Base-by-base conservation (phyloP, 176 grass and related monocot species). In the Alloteropsis semialata region DNA sequence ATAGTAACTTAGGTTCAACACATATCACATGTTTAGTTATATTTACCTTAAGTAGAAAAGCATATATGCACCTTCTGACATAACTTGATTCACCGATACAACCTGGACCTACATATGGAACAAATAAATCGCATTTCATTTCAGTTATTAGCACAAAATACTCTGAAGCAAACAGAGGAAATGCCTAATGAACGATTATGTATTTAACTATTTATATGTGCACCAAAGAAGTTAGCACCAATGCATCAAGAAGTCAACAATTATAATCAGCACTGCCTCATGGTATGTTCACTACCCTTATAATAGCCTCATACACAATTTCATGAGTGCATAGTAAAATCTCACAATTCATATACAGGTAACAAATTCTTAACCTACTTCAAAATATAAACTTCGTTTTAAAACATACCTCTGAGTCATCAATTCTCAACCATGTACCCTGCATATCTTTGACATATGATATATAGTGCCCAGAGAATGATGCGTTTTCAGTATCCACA, bases 61-160 rank as follows among this genome's bases (percentile, higher is more conserved):
- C 97, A 99, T 99, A 80, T 99, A 99, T 85, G 97, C 97, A 84
- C 97, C 91, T 90, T 99, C 91, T 61, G 97, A 99, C 97, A 99
- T 99, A 62, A 99, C 97, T 82, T 99, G 97, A 89, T 89, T 95
- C 80, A 75, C 75, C 75, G 91, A 87, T 44, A 99, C 97, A 85
- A 72, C 74, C 64, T 99, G 84, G 46, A 96, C 97, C 97, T 99
- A 54, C 48, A 87, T 76, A 62, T 28, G 45, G 36, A 64, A 84
- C 37, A 65, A 73, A 58, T 76, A 11, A 62, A 41, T 8, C 2
- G 4, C 44, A 61, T 44, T 67, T 57, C 36, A 65, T 62, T 3
- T 64, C 71, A 5, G 18, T 41, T 32, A 25, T 66, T 16, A 4
- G 8, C 4, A 75, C 30, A 53, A 75, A 65, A n/a, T 33, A 28